Percentiles rank a stretch among this genome's conserved stretches.
Evolutionary conservation across 225 moss, liverwort and hornwort species (phyloP).

Genomic region (Neckera pumila): DNA sequence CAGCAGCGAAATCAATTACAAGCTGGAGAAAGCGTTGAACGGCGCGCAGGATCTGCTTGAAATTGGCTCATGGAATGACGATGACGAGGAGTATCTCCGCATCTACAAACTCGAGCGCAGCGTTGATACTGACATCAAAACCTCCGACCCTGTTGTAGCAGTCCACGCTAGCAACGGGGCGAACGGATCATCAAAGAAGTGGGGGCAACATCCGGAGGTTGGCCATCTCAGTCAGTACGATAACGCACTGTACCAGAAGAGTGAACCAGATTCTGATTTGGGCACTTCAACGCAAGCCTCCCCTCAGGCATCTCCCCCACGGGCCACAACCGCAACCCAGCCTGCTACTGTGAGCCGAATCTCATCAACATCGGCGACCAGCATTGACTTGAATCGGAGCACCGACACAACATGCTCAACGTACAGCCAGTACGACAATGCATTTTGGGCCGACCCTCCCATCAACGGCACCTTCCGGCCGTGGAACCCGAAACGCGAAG

Average conservation of each 20-base stretch:
- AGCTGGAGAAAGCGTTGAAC: conserved; percentile 13
- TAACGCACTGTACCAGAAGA: conserved; percentile 17
- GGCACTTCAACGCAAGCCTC: conserved; percentile 17
- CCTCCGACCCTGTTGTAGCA: background rate
- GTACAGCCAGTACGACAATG: conserved; percentile 36
- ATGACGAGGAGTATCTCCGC: conserved; percentile 33
- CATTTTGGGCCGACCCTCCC: conserved; percentile 24
- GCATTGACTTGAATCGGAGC: conserved; percentile 50
- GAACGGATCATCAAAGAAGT: conserved; percentile 1
- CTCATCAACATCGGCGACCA: conserved; percentile 36
- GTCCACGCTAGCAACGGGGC: background rate
- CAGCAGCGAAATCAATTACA: conserved; percentile 21
- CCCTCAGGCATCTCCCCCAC: conserved; percentile 19
- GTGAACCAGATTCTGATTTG: conserved; percentile 18
- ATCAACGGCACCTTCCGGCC: conserved; percentile 11
- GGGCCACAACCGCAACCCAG: background rate
- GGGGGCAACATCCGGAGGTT: background rate
- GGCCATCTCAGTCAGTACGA: conserved; percentile 6
- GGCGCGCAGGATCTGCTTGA: conserved; percentile 18
- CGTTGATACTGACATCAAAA: background rate
- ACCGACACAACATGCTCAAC: conserved; percentile 39
- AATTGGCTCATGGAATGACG: conserved; percentile 32
- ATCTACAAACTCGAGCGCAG: conserved; percentile 13
- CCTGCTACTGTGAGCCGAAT: conserved; percentile 12
- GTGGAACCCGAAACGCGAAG: conserved; percentile 24